A percentile compares a stretch with the other conserved stretches of the same genome.
Evolutionary conservation across 2,329 filamentous ascomycete species (phyloP).

Genomic region (Pestalotiopsis sp.): DNA sequence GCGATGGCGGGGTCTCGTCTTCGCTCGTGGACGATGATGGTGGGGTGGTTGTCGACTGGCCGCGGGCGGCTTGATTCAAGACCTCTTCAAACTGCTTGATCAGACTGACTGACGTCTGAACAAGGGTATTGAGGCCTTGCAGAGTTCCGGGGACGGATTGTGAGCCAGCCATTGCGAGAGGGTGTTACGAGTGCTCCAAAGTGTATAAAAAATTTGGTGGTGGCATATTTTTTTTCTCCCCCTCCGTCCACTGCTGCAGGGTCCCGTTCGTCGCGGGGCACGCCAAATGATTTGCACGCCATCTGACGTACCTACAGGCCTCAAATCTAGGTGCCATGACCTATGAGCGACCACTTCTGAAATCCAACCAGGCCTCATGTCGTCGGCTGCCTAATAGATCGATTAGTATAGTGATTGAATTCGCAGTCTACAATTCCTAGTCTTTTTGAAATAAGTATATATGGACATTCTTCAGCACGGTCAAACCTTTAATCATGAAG

Average conservation of each 20-base stretch:
- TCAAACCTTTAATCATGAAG: no score
- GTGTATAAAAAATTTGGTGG: background rate
- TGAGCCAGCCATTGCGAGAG: slow-evolving; percentile 14
- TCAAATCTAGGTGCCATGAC: no score
- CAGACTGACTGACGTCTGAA: slow-evolving; percentile 39
- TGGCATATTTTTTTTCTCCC: background rate
- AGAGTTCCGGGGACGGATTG: slow-evolving; percentile 27
- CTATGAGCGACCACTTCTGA: no score
- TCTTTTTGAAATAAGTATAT: no score
- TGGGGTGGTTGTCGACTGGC: slow-evolving; percentile 22
- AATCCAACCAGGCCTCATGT: no score
- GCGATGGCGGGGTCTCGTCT: slow-evolving; percentile 16
- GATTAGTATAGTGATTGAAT: no score
- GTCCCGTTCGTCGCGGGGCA: no score
- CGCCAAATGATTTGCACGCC: no score
- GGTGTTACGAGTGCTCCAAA: background rate
- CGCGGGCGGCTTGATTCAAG: slow-evolving; percentile 41
- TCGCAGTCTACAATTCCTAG: no score
- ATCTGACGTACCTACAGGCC: no score
- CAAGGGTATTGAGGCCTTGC: slow-evolving; percentile 39
- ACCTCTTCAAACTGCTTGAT: slow-evolving; percentile 45
- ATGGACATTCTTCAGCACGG: no score
- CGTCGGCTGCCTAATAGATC: no score
- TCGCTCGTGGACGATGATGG: slow-evolving; percentile 13
- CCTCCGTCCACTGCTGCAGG: background rate